phyloP scores from a whole-genome alignment of 371 early-diverging fungal species.

The Saksenaea oblongispora region DNA sequence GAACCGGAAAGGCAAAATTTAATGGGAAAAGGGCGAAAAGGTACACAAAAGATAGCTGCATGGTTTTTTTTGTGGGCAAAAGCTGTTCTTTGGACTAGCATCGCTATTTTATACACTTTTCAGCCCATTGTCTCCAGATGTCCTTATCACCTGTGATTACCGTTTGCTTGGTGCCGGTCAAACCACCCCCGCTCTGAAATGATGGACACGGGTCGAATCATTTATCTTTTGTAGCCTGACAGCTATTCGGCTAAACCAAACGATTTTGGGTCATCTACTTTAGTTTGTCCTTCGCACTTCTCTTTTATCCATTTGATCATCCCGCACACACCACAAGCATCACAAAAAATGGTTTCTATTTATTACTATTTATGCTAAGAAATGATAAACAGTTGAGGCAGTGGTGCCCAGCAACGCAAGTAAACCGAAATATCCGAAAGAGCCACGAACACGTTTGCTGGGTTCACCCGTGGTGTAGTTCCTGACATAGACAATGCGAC shows the following conservation, averaged over 20 bases:
- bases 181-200: background rate
- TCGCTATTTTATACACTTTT: background rate
- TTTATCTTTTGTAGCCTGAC: too few species aligned
- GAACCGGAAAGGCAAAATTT: background rate
- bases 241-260: too few species aligned
- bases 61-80: background rate
- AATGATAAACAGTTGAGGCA: conserved; percentile 20
- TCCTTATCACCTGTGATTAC: background rate
- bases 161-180: background rate
- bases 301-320: too few species aligned
- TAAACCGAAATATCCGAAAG: conserved; percentile 44
- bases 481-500: conserved; percentile 45
- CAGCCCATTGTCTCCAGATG: background rate
- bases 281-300: too few species aligned
- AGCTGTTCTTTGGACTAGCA: background rate
- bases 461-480: conserved; percentile 65
- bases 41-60: background rate
- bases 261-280: too few species aligned
- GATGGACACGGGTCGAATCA: too few species aligned
- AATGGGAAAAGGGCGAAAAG: background rate
- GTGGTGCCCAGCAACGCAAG: conserved; percentile 45
- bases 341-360: background rate
- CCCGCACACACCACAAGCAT: background rate
- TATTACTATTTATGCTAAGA: background rate
- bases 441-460: conserved; percentile 44